Percentiles rank a stretch among this genome's conserved stretches.
phyloP scores from a whole-genome alignment of 2,329 filamentous ascomycete species.

The Epichloe gansuensis region DNA sequence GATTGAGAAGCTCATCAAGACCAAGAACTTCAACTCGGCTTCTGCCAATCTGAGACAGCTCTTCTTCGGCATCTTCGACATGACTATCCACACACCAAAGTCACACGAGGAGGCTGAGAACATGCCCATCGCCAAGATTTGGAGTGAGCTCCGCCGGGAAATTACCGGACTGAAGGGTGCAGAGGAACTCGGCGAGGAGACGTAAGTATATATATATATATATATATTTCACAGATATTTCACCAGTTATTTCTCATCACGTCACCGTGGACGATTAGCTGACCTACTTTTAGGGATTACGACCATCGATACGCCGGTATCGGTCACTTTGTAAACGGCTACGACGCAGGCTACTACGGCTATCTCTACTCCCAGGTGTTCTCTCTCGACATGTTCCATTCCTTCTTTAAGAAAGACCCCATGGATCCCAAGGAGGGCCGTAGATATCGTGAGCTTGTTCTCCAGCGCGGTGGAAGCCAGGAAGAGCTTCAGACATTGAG shows the following conservation, averaged over 20 bases:
- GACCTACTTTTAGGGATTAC: slow-evolving; percentile 41
- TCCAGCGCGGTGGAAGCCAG: slow-evolving; percentile 65
- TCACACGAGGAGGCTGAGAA: slow-evolving; percentile 57
- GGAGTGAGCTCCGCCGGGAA: slow-evolving; percentile 61
- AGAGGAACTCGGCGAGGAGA: slow-evolving; percentile 47
- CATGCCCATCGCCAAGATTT: slow-evolving; percentile 52
- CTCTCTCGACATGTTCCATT: slow-evolving; percentile 76
- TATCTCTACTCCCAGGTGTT: slow-evolving; percentile 68
- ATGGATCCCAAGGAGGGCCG: slow-evolving; percentile 66
- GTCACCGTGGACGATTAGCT: slow-evolving; percentile 10
- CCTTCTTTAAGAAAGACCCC: slow-evolving; percentile 63
- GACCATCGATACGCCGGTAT: slow-evolving; percentile 71
- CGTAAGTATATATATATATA: too few relatives aligned
- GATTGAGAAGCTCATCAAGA: slow-evolving; percentile 60
- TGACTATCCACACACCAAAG: slow-evolving; percentile 62
- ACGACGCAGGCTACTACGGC: slow-evolving; percentile 76
- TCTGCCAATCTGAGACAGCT: slow-evolving; percentile 69
- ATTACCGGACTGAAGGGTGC: slow-evolving; percentile 66
- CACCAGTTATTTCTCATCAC: too few relatives aligned
- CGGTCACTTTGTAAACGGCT: slow-evolving; percentile 72
- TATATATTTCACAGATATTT: not conserved
- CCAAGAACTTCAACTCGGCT: slow-evolving; percentile 71
- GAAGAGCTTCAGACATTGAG: slow-evolving; percentile 72
- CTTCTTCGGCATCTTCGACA: slow-evolving; percentile 74
- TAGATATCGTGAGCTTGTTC: slow-evolving; percentile 64